Evolutionary conservation across 208 protist species (phyloP).

Genomic region (Leishmania aethiopica): DNA sequence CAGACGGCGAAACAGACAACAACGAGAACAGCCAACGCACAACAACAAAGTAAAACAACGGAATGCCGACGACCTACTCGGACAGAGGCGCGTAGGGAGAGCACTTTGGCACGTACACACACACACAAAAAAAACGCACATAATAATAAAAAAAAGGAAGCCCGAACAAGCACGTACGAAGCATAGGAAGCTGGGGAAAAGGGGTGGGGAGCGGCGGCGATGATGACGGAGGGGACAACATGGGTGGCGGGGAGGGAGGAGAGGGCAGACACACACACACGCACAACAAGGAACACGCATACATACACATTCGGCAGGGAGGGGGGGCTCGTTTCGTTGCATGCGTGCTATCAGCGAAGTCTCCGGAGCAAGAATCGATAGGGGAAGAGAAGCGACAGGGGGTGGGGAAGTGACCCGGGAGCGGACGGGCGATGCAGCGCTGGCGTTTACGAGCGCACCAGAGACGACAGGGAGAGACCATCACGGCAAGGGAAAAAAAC

Average conservation of each 20-base stretch:
- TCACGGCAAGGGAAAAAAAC: neutral
- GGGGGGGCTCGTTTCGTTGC: neutral
- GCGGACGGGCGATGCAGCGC: neutral
- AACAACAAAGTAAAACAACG: neutral
- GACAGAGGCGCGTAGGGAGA: neutral
- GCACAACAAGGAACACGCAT: neutral
- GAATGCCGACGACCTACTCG: neutral
- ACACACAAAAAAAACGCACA: too few species aligned
- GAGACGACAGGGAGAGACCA: neutral
- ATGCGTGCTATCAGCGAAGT: neutral
- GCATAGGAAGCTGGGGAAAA: neutral
- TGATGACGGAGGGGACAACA: neutral
- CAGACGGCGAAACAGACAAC: neutral
- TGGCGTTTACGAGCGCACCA: neutral
- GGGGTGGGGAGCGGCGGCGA: neutral
- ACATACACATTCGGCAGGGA: neutral
- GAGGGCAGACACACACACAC: neutral
- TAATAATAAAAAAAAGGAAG: neutral
- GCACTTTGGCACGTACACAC: too few species aligned
- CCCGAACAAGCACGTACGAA: neutral
- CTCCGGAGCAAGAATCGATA: neutral
- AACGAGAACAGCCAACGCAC: neutral
- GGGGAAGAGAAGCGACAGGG: neutral
- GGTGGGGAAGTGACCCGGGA: neutral
- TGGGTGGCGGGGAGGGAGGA: neutral